phyloP scores from a whole-genome alignment of 257 asterid genomes.

The Agastache rugosa region DNA sequence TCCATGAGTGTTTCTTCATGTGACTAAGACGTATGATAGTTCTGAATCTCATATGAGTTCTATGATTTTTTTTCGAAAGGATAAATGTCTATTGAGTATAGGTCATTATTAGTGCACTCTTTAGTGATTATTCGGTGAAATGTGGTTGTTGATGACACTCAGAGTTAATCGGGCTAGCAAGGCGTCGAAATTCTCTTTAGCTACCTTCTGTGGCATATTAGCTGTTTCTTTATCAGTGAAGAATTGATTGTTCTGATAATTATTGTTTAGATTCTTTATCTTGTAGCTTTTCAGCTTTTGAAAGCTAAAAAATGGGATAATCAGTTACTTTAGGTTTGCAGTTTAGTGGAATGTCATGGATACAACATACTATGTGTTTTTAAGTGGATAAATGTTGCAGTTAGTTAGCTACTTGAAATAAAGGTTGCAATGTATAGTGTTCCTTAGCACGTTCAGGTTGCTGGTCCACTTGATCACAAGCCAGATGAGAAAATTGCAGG shows the following conservation, averaged over 20 bases:
- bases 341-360: not conserved
- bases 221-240: conserved; percentile 22
- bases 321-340: not conserved
- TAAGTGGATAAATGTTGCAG: conserved; percentile 16
- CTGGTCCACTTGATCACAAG: conserved; percentile 73
- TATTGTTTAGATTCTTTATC: not conserved
- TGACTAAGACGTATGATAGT: conserved; percentile 7
- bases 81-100: not conserved
- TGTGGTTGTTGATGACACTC: conserved; percentile 12
- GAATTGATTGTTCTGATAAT: not conserved
- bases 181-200: not conserved
- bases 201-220: not conserved
- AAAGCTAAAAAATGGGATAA: not conserved
- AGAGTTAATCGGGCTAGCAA: not conserved
- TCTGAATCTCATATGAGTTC: not conserved
- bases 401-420: conserved; percentile 6
- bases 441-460: conserved; percentile 80
- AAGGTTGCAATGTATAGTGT: conserved; percentile 23
- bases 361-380: not conserved
- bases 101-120: conserved; percentile 5
- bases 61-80: not conserved
- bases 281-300: not conserved
- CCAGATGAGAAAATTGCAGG: conserved; percentile 74
- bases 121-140: not conserved
- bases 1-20: not conserved